Base-by-base conservation (phyloP, 768 basidiomycete species). In the Xanthoconium purpureum region DNA sequence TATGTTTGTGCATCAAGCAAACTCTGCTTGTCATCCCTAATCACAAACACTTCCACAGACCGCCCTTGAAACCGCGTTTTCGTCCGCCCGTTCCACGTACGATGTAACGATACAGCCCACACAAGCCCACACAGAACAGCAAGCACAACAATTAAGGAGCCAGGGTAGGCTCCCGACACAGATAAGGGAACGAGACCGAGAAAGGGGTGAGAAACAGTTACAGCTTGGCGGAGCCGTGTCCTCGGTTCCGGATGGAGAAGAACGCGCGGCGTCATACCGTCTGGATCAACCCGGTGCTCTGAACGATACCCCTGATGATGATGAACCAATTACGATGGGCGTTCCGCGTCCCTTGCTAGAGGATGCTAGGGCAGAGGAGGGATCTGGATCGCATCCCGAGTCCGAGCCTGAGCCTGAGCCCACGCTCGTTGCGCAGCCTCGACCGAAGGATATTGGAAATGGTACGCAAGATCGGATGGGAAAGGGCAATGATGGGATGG, bases 21-120 rank as follows among this genome's bases (percentile, higher is more conserved):
- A 6, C 12, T 20, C 3, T 14, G 1, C 29, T 6, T n/a, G 12
- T 28, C 15, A 2, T 50, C 48, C n/a, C n/a, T 10, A 44, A 29
- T 48, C 18, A 46, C 28, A 51, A 43, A 45, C 7, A 3, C 3
- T 37, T 43, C 49, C 40, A 37, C 47, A 94, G 92, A 66, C 66
- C 11, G 81, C 84, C 0, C 76, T 96, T 13, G 90, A 94, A 65
- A 71, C 75, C 7, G 64, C 79, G 17, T 96, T 90, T 67, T 80
- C 85, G 2, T 78, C 85, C 0, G 76, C 84, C 0, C 77, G 91
- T n/a, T 86, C 89, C 0, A 91, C 88, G 0, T 97, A 80, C 62
- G 80, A 84, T 35, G 75, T 93, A 24, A 67, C 61, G 3, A 14
- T 52, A 39, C 67, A 67, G 17, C 61, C 54, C 29, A 48, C 63